Base-by-base conservation (phyloP, 208 protist species). In the Leishmania major region DNA sequence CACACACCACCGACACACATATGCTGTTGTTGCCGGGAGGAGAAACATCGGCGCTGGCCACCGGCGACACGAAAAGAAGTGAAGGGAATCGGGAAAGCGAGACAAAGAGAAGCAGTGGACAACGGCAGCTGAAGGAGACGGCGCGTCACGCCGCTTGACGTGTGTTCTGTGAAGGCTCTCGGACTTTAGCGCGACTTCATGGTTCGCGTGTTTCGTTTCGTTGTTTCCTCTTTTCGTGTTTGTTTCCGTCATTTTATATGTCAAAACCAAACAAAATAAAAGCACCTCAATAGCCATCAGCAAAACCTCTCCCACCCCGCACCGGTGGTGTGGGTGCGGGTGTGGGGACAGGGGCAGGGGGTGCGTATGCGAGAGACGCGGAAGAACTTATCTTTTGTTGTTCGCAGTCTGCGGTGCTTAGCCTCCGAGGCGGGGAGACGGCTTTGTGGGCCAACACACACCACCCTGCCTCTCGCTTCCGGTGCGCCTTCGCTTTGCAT, bases 61-160 rank as follows among this genome's bases (percentile, higher is more conserved):
- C 25, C 28, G 43, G 17, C 22, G 43, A 8, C 15, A 75, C 3
- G 43, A 7, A 1, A 45, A 40, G 59, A 7, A 11, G 71, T 57
- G 59, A 64, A 64, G 28, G 59, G n/a, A 35, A 64, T 64, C 15
- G 59, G 59, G 22, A 64, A 64, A 64, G 59, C 59, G 28, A 64
- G 59, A 31, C 13, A 64, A 64, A 15, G 28, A 31, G 11, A 64
- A 35, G 59, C 59, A 11, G n/a, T 7, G 59, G 25, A 15, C 59
- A 64, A 17, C 59, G 59, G 71, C 31, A 31, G 67, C 84, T 85
- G 75, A 90, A 82, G 85, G 60, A 57, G 76, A 82, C 72, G 17
- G 85, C 84, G 59, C 78, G 79, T n/a, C 31, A 22, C 28, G 37
- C 47, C 70, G 45, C 70, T 31, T 87, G 57, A 71, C 66, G 40